A percentile compares a stretch with the other conserved stretches of the same genome.
Evolutionary conservation across 2,329 filamentous ascomycete genomes (phyloP).

Genomic region (Xylaria sp.): DNA sequence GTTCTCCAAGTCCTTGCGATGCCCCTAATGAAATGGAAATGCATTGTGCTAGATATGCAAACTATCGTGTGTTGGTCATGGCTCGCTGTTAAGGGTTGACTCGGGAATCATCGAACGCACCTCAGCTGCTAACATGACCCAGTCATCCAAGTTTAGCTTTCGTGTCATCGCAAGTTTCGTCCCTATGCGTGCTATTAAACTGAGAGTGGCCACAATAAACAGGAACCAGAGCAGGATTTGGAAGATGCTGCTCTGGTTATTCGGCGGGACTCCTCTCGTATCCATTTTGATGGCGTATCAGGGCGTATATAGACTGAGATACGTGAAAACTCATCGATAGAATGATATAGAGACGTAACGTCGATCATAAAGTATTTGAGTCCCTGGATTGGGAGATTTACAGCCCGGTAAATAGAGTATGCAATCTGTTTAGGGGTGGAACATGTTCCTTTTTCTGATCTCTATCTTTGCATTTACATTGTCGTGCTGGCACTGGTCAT

Average conservation of each 20-base stretch:
- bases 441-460: constrained; percentile 11
- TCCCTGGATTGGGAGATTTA: background rate
- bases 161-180: constrained; percentile 39
- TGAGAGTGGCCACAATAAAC: constrained; percentile 36
- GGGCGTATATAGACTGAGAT: constrained; percentile 2
- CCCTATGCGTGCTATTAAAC: constrained; percentile 33
- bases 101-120: constrained; percentile 28
- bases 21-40: constrained; percentile 39
- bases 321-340: constrained; percentile 3
- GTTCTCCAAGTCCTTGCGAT: constrained; percentile 39
- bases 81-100: background rate
- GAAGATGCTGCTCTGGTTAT: constrained; percentile 33
- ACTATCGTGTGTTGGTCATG: constrained; percentile 26
- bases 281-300: constrained; percentile 23
- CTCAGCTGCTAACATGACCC: constrained; percentile 40
- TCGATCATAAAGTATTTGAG: constrained; percentile 18
- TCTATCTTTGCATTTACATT: constrained; percentile 7
- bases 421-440: background rate
- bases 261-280: constrained; percentile 1
- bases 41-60: constrained; percentile 40
- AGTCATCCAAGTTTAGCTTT: constrained; percentile 39
- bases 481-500: background rate
- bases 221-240: constrained; percentile 40
- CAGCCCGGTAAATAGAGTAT: background rate
- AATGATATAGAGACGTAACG: background rate